Percentiles rank a stretch among this genome's conserved stretches.
These are phyloP conservation scores for Penstemon eatonii DNA, from an alignment of 257 asterid species.

Conservation along the genomic window DNA sequence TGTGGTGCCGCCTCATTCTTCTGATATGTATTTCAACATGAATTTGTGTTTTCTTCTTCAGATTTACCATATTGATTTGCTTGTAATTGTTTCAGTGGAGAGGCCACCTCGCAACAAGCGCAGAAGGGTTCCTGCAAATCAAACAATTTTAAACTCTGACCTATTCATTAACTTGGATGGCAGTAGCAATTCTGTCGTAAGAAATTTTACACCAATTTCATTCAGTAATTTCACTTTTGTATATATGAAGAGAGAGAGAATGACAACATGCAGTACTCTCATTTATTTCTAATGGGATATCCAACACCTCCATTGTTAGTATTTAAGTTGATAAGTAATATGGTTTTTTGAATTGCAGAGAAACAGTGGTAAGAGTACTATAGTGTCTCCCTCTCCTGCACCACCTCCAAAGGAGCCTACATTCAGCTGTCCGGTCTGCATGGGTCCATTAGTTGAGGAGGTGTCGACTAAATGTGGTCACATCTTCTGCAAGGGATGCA, in stretches of 20 bases:
- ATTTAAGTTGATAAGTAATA: not conserved
- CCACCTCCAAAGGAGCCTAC: conserved; percentile 64
- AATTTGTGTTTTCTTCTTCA: not conserved
- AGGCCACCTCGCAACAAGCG: conserved; percentile 51
- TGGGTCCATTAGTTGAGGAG: conserved; percentile 81
- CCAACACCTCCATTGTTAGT: too few species aligned
- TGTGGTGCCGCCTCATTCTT: not conserved
- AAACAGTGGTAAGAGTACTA: conserved; percentile 30
- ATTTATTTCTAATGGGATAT: too few species aligned
- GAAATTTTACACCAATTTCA: too few species aligned
- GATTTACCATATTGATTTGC: conserved; percentile 21
- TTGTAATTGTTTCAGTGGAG: conserved; percentile 52
- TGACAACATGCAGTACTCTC: too few species aligned
- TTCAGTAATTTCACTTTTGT: too few species aligned
- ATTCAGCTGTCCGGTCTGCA: conserved; percentile 88
- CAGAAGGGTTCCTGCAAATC: conserved; percentile 50
- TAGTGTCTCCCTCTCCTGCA: conserved; percentile 28
- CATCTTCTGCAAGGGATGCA: conserved; percentile 89
- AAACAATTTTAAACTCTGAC: conserved; percentile 47
- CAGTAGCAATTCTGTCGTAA: conserved; percentile 58
- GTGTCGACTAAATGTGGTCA: conserved; percentile 88
- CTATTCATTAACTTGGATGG: conserved; percentile 64
- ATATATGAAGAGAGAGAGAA: too few species aligned
- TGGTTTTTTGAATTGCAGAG: conserved; percentile 32
- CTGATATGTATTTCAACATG: not conserved